Evolutionary conservation across 1,139 yeast genomes (phyloP), one percentile per base, ranked within the genome.

Genomic region (Scheffersomyces titani): DNA sequence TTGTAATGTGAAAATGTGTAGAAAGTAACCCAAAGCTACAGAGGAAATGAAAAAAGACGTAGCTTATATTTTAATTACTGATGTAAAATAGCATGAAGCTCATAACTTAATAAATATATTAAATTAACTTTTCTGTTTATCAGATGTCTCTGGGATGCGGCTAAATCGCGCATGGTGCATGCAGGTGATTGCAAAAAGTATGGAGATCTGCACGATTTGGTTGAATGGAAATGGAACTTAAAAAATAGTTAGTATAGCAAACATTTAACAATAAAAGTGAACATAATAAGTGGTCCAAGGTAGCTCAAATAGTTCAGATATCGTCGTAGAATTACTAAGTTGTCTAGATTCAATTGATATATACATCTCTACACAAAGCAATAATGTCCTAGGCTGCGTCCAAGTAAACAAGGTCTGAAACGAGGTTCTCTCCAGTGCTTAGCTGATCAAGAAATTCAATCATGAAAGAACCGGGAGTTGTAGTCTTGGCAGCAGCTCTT

Each of bases 391-490:
- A 5, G 5, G 6, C 6, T 22, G 6, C 6, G 24, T 4, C 6
- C 24, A 5, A 22, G 24, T 5, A 6, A 22, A 22, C 24, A 22
- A 22, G 6, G 24, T 22, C 9, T 6, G 13, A 16, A 30, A 2
- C n/a, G 11, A 30, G 40, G 11, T 11, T 9, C 40, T 7, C 46
- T 40, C 50, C 20, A 13, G 1, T 5, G 47, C 50, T 46, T 53
- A 85, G 70, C 52, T 70, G 65, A 63, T 86, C 89, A 30, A 85
- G 60, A 59, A 86, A 79, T 0, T 73, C 68, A 3, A 75, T 70
- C 61, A 80, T 69, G 63, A 85, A 86, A 0, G 84, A 66, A 0
- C 89, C 89, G 0, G 89, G 88, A 0, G 82, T 76, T 0, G 64
- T 67, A 46, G 70, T 51, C 0, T 20, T 51, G 3, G 57, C 55